Evolutionary conservation across 768 basidiomycete species (phyloP), one percentile per base, ranked within the genome.

Genomic region (Suillus spraguei): DNA sequence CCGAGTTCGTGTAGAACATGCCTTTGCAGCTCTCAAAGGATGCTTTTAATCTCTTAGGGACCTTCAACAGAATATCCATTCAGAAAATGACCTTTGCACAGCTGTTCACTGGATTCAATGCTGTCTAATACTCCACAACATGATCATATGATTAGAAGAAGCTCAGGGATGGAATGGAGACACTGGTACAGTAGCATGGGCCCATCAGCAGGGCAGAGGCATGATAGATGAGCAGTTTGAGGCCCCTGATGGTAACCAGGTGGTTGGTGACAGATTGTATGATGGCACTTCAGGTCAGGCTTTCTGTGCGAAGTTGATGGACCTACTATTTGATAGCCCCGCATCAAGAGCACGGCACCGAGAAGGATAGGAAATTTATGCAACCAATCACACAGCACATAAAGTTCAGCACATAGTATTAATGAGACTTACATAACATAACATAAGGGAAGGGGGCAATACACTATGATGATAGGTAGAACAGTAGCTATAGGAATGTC

Each of bases 251-350:
- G 24, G 22, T 16, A 11, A 54, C 5, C 4, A 28, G 20, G 20
- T 54, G 16, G 20, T 53, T 10, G 52, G 52, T 54, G 52, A 54
- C 35, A 28, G 35, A 13, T 28, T 35, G 14, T 54, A 36, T 4
- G 38, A 58, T 1, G 56, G 56, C 16, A 38, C 56, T n/a, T n/a
- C 56, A 10, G 36, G 56, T 22, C 36, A 58, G 55, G 55, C 41
- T 35, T 59, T 14, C n/a, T 17, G 5, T 6, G 16, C 24, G 7
- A 39, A 20, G 22, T 39, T 59, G 35, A 59, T 42, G 39, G 36
- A 59, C 33, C 16, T 38, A 10, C 9, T 59, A 38, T 38, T 59
- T 24, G 11, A 59, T 7, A 59, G 39, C 11, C 58, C 58, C 5
- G n/a, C n/a, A n/a, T n/a, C n/a, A 24, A 36, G 38, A 28, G 36